Conservation (phyloP, 495 filamentous ascomycete genomes). For the Penicillium verhagenii region DNA sequence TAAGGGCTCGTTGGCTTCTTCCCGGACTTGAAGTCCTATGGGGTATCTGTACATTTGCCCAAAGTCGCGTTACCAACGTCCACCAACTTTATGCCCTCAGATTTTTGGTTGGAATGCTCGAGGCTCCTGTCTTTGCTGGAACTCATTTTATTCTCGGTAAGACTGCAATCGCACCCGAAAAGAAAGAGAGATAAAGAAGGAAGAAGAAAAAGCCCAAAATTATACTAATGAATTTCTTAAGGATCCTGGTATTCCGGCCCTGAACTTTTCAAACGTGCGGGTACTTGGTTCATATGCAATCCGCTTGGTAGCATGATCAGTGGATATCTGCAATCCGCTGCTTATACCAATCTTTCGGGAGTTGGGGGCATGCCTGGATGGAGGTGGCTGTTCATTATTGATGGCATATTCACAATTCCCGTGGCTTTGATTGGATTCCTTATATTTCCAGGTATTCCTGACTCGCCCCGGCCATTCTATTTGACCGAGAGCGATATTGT, state of each 20-base stretch:
- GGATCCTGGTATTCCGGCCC: slow-evolving; percentile 42
- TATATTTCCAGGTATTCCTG: slow-evolving; percentile 49
- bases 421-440: slow-evolving; percentile 44
- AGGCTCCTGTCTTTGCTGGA: slow-evolving; percentile 44
- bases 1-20: slow-evolving; percentile 36
- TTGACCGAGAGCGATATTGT: slow-evolving; percentile 35
- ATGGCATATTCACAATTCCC: slow-evolving; percentile 50
- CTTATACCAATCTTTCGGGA: slow-evolving; percentile 46
- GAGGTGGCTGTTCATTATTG: slow-evolving; percentile 52
- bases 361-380: slow-evolving; percentile 47
- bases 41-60: slow-evolving; percentile 33
- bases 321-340: slow-evolving; percentile 45
- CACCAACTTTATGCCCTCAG: slow-evolving; percentile 48
- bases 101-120: slow-evolving; percentile 51
- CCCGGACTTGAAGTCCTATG: slow-evolving; percentile 32
- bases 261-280: slow-evolving; percentile 39
- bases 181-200: no score
- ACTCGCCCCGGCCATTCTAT: slow-evolving; percentile 42
- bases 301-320: slow-evolving; percentile 37
- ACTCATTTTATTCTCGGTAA: slow-evolving; percentile 41
- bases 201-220: not conserved
- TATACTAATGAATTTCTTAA: slow-evolving; percentile 1
- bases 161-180: not conserved
- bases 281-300: slow-evolving; percentile 40
- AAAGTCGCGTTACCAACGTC: slow-evolving; percentile 35